A percentile compares a stretch with the other conserved stretches of the same genome.
phyloP scores from a whole-genome alignment of 768 basidiomycete genomes.

The Daedaleopsis nitida region DNA sequence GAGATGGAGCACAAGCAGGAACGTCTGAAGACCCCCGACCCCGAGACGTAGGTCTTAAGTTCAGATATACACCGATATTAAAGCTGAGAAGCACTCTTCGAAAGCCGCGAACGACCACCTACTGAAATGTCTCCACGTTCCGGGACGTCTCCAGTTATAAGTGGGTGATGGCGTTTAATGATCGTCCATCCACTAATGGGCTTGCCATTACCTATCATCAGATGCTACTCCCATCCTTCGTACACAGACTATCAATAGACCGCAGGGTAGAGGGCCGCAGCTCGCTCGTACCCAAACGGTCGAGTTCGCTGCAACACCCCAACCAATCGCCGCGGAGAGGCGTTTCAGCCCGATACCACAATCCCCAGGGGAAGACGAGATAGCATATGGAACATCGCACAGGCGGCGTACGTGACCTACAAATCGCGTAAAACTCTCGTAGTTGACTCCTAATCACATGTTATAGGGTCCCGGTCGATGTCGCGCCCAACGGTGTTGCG shows the following conservation, averaged over 20 bases:
- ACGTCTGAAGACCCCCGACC: not conserved
- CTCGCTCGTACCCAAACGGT: constrained; percentile 48
- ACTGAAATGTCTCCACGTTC: constrained; percentile 12
- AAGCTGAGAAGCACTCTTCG: constrained; percentile 14
- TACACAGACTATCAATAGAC: constrained; percentile 12
- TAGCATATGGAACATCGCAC: constrained; percentile 4
- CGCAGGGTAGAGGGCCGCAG: constrained; percentile 15
- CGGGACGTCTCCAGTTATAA: constrained; percentile 1
- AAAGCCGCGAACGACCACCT: constrained; percentile 10
- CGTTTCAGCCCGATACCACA: constrained; percentile 23
- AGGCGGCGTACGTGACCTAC: constrained; percentile 24
- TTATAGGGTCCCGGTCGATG: constrained; percentile 24
- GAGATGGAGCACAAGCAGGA: constrained; percentile 4
- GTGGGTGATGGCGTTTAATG: constrained; percentile 12
- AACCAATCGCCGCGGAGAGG: constrained; percentile 23
- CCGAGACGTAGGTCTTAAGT: constrained; percentile 12
- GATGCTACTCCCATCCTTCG: constrained; percentile 13
- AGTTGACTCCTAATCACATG: not conserved
- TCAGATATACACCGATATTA: constrained; percentile 9
- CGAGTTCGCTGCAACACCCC: constrained; percentile 50
- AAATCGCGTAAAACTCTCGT: constrained; percentile 1
- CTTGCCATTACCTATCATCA: not conserved
- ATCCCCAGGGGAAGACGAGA: constrained; percentile 2
- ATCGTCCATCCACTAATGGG: not conserved
- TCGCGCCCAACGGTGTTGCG: constrained; percentile 19